Percentiles rank a stretch among this genome's conserved stretches.
Evolutionary conservation across 768 basidiomycete genomes (phyloP).

Genomic region (Calvatia gigantea): DNA sequence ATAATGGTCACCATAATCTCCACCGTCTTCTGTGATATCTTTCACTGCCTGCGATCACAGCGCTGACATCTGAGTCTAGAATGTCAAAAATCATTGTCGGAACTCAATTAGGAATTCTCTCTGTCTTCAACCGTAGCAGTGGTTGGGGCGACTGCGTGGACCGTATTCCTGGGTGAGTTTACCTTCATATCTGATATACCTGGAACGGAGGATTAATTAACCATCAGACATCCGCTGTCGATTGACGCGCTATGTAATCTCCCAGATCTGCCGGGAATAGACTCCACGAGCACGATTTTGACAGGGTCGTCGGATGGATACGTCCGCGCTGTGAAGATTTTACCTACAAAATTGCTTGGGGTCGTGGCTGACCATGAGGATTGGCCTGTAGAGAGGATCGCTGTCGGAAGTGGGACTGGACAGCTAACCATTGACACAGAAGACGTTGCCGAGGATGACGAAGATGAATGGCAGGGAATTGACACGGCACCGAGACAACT

Average conservation of each 20-base stretch:
- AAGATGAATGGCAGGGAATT: constrained; percentile 18
- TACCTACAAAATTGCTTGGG: constrained; percentile 88
- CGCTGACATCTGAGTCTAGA: constrained; percentile 31
- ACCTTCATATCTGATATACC: not conserved
- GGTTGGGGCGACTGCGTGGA: constrained; percentile 95
- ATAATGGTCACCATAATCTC: not conserved
- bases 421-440: constrained; percentile 26
- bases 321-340: constrained; percentile 79
- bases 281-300: constrained; percentile 67
- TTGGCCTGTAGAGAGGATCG: constrained; percentile 87
- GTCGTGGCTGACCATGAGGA: constrained; percentile 90
- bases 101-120: constrained; percentile 85
- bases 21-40: not conserved
- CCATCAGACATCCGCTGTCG: constrained; percentile 79
- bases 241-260: constrained; percentile 83
- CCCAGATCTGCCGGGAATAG: constrained; percentile 52
- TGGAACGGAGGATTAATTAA: not conserved
- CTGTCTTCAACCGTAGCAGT: constrained; percentile 81
- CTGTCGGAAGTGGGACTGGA: constrained; percentile 43
- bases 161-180: constrained; percentile 74
- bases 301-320: constrained; percentile 93
- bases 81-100: constrained; percentile 84
- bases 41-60: not conserved
- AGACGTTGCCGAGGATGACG: constrained; percentile 16
- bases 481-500: constrained; percentile 6